These are phyloP conservation scores for Mycothermus thermophilus DNA, from an alignment of 495 filamentous ascomycete genomes.

Conservation along the genomic window DNA sequence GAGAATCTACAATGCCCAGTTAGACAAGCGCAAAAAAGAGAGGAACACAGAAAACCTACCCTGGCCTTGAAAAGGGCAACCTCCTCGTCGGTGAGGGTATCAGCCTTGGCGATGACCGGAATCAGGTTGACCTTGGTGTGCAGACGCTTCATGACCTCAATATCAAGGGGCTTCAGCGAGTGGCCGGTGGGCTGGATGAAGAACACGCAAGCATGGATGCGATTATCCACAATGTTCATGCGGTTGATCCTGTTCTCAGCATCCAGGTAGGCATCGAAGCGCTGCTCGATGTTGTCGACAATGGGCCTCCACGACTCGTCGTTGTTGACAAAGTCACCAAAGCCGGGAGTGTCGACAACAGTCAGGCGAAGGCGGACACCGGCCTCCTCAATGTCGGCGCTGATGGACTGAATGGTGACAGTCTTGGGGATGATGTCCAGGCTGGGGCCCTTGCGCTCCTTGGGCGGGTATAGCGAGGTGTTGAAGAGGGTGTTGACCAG, in stretches of 20 bases:
- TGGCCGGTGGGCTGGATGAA: conserved; percentile 99
- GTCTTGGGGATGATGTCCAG: conserved; percentile 99
- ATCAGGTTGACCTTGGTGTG: conserved; percentile 99
- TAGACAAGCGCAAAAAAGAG: neutral
- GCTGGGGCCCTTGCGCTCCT: conserved; percentile 91
- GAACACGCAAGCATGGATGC: conserved; percentile 96
- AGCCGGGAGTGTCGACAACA: conserved; percentile 94
- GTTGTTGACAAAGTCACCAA: conserved; percentile 99
- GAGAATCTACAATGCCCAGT: conserved; percentile 53
- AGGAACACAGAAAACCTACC: conserved; percentile 39
- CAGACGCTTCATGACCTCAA: conserved; percentile 96
- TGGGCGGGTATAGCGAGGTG: conserved; percentile 95
- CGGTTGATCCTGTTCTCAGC: conserved; percentile 99
- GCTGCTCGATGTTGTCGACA: conserved; percentile 97
- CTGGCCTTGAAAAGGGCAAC: conserved; percentile 85
- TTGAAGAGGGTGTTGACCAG: conserved; percentile 99
- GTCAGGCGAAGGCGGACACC: conserved; percentile 93
- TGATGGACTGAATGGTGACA: conserved; percentile 95
- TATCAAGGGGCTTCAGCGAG: conserved; percentile 97
- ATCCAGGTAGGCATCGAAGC: conserved; percentile 94
- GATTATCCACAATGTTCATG: conserved; percentile 98
- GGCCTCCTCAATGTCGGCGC: conserved; percentile 97
- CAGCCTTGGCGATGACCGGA: conserved; percentile 95
- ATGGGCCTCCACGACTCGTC: conserved; percentile 98
- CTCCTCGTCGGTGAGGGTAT: conserved; percentile 96